Percentiles rank a stretch among this genome's conserved stretches.
phyloP scores from a whole-genome alignment of 306 rosid genomes.

The Cicer chorassanicum region DNA sequence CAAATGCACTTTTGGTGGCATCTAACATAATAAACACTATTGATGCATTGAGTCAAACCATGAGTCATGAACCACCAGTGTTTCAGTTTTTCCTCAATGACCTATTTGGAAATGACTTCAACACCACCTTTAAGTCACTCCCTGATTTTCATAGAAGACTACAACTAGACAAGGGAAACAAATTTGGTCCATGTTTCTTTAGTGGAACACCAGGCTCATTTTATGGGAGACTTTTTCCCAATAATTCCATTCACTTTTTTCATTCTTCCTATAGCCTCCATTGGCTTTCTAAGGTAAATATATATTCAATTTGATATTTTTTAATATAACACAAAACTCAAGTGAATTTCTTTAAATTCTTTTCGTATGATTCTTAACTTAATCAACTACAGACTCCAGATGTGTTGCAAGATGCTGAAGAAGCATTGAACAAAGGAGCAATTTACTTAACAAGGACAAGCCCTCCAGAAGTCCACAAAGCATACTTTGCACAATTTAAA shows the following conservation, averaged over 20 bases:
- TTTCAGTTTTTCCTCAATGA: slow-evolving; percentile 45
- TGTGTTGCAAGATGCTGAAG: neutral
- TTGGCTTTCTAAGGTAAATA: slow-evolving; percentile 50
- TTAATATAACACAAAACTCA: no score
- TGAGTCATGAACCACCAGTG: slow-evolving; percentile 4
- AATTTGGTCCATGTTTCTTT: slow-evolving; percentile 50
- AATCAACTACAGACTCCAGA: slow-evolving; percentile 34
- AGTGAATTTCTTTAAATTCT: no score
- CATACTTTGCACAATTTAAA: slow-evolving; percentile 48
- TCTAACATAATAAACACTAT: slow-evolving; percentile 15
- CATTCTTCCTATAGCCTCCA: slow-evolving; percentile 44
- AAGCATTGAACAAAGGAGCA: slow-evolving; percentile 24
- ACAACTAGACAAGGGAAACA: slow-evolving; percentile 2
- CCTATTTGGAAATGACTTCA: slow-evolving; percentile 49
- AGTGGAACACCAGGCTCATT: slow-evolving; percentile 50
- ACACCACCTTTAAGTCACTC: slow-evolving; percentile 43
- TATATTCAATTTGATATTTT: no score
- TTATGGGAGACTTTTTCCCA: slow-evolving; percentile 40
- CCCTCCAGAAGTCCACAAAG: slow-evolving; percentile 41
- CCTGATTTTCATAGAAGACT: slow-evolving; percentile 42
- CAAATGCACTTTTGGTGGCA: slow-evolving; percentile 38
- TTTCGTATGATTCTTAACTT: no score
- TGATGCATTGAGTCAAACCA: neutral
- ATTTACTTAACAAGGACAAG: slow-evolving; percentile 41
- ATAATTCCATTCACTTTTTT: slow-evolving; percentile 38